These are phyloP conservation scores for Ophiocordyceps australis DNA, from an alignment of 2,329 filamentous ascomycete species.

Conservation along the genomic window DNA sequence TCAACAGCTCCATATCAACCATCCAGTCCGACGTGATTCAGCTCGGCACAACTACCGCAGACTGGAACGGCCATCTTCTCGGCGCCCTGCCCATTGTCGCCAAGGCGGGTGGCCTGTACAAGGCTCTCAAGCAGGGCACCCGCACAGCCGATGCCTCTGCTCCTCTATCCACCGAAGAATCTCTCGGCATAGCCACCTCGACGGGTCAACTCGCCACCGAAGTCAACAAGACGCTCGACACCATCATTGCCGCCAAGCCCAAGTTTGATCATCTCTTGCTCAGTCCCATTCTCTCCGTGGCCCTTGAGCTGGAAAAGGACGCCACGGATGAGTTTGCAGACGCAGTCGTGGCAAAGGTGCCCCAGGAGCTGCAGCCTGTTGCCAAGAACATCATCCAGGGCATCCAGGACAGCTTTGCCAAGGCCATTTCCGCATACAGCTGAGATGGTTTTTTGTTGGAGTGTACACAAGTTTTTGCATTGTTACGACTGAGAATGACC, in stretches of 20 bases:
- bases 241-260: constrained; percentile 19
- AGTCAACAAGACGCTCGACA: constrained; percentile 19
- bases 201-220: constrained; percentile 14
- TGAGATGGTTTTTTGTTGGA: background rate
- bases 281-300: constrained; percentile 21
- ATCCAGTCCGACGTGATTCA: constrained; percentile 14
- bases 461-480: background rate
- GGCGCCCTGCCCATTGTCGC: constrained; percentile 20
- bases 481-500: background rate
- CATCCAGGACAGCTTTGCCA: constrained; percentile 18
- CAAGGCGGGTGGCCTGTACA: constrained; percentile 18
- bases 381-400: constrained; percentile 16
- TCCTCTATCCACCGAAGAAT: constrained; percentile 17
- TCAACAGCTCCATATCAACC: constrained; percentile 14
- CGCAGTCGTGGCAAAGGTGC: constrained; percentile 21
- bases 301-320: constrained; percentile 19
- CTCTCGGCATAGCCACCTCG: constrained; percentile 17
- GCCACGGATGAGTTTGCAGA: constrained; percentile 18
- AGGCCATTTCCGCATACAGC: constrained; percentile 15
- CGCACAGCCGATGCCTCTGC: constrained; percentile 15
- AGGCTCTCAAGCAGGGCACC: constrained; percentile 19
- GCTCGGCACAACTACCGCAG: constrained; percentile 14
- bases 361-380: constrained; percentile 10
- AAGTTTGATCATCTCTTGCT: constrained; percentile 25
- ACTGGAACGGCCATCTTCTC: constrained; percentile 19